Percentiles rank a stretch among this genome's conserved stretches.
These are phyloP conservation scores for Sphaerulina populicola DNA, from an alignment of 2,329 filamentous ascomycete species.

Conservation along the genomic window DNA sequence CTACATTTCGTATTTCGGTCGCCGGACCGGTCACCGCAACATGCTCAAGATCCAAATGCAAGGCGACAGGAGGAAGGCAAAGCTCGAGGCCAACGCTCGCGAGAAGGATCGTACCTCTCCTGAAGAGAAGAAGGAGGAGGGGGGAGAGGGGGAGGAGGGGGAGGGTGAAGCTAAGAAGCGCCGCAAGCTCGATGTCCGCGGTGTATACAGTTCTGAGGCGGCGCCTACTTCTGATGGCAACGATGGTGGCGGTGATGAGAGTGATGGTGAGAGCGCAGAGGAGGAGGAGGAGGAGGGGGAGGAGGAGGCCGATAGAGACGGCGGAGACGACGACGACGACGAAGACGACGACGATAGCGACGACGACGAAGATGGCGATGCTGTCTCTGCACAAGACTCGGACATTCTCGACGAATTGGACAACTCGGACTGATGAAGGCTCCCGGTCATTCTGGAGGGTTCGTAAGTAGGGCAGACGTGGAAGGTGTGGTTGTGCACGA, in stretches of 20 bases:
- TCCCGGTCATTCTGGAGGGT: neutral
- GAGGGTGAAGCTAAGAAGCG: conserved; percentile 16
- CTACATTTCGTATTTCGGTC: conserved; percentile 27
- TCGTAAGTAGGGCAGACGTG: too few species aligned
- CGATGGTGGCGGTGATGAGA: conserved; percentile 9
- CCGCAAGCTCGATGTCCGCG: conserved; percentile 12
- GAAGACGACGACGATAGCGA: conserved; percentile 13
- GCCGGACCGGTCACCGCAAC: conserved; percentile 23
- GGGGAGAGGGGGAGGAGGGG: too few species aligned
- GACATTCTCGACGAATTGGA: conserved; percentile 26
- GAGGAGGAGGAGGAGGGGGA: conserved; percentile 15
- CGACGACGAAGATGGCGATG: conserved; percentile 19
- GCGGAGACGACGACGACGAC: conserved; percentile 17
- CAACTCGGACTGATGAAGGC: conserved; percentile 10
- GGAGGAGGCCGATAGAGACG: conserved; percentile 13
- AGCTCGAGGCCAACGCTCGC: conserved; percentile 7
- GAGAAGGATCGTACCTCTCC: neutral
- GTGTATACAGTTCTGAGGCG: neutral
- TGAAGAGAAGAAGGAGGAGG: neutral
- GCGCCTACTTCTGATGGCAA: conserved; percentile 1
- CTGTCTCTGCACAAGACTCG: conserved; percentile 24
- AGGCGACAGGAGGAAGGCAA: conserved; percentile 18
- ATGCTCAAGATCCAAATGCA: conserved; percentile 24
- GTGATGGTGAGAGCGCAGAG: conserved; percentile 14
- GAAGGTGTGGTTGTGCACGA: too few species aligned